Conservation (phyloP, 371 early-diverging fungal species). For the Mucor mucedo region DNA sequence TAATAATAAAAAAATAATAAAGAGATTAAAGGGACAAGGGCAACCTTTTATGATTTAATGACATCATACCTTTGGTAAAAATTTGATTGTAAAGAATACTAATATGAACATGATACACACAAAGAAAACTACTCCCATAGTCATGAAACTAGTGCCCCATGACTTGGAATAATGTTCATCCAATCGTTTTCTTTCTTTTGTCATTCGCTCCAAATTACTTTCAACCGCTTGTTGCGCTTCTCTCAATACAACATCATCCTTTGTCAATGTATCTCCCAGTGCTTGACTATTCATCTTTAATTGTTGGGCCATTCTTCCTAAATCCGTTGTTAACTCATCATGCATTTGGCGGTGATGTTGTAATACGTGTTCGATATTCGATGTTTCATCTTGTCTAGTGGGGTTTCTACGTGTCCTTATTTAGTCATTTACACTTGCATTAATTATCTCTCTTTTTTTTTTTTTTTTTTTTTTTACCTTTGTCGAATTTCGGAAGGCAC, state of each 20-base stretch:
- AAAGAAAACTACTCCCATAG: slow-evolving; percentile 63
- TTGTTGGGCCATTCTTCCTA: slow-evolving; percentile 66
- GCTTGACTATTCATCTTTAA: slow-evolving; percentile 68
- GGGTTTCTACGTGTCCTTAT: slow-evolving; percentile 4
- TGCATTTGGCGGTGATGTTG: slow-evolving; percentile 72
- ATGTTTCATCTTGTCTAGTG: slow-evolving; percentile 37
- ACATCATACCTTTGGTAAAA: slow-evolving; percentile 65
- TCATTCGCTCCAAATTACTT: slow-evolving; percentile 54
- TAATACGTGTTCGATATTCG: slow-evolving; percentile 59
- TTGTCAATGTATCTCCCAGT: slow-evolving; percentile 63
- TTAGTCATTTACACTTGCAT: not conserved
- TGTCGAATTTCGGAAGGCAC: slow-evolving; percentile 11
- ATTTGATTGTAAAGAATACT: slow-evolving; percentile 71
- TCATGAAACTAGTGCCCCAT: slow-evolving; percentile 75
- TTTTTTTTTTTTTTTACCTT: slow-evolving; percentile 16
- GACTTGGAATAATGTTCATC: slow-evolving; percentile 62
- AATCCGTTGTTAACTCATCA: slow-evolving; percentile 69
- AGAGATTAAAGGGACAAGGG: not conserved
- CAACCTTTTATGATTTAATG: not conserved
- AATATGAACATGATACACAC: slow-evolving; percentile 71
- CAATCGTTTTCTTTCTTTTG: slow-evolving; percentile 59
- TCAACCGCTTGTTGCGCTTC: slow-evolving; percentile 55
- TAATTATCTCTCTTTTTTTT: not conserved
- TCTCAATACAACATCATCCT: slow-evolving; percentile 54
- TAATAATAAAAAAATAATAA: slow-evolving; percentile 2